Evolutionary conservation across 352 stramenopile species (phyloP), one percentile per base, ranked within the genome.

Genomic region (Phytophthora citricola): DNA sequence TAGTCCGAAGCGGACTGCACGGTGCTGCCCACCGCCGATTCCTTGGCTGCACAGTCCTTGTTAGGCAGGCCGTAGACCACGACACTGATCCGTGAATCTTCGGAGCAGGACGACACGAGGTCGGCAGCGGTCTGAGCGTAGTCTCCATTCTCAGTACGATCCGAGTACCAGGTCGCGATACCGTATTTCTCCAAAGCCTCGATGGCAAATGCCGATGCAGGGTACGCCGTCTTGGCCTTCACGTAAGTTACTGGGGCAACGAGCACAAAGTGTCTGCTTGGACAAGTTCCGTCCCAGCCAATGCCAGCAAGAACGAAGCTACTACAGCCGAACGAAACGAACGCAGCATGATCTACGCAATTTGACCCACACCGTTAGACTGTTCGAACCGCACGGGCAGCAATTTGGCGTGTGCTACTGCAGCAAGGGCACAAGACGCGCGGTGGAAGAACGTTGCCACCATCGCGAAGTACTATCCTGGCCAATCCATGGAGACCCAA

Each of bases 11-110:
- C 58, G 51, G 79, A 85, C n/a, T 73, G 70, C 44, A 78, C 74
- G 1, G 64, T 70, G 9, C 68, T 77, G 4, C 70, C 57, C 22
- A 57, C 63, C 29, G 69, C 47, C 56, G 80, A 91, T 52, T 85
- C 81, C 36, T 73, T 75, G 0, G 76, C 78, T 5, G 78, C 74
- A 47, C 85, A 94, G 71, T 94, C 83, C 52, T 92, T 92, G 67
- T 91, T 86, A 4, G 83, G 80, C 20, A 93, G 60, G 3, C 83
- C 85, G 69, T 92, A 91, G 43, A 92, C 73, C 6, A 92, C 80
- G 36, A 91, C 53, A 56, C 63, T 89, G 17, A 91, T 63, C 6
- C 81, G 78, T 36, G 77, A 76, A 20, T 76, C 69, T 29, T 75
- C 55, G 4, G 63, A 29, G 43, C 81, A 89, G 15, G 56, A 52